Evolutionary conservation across 1,139 yeast genomes (phyloP).

Genomic region (Taphrina deformans): DNA sequence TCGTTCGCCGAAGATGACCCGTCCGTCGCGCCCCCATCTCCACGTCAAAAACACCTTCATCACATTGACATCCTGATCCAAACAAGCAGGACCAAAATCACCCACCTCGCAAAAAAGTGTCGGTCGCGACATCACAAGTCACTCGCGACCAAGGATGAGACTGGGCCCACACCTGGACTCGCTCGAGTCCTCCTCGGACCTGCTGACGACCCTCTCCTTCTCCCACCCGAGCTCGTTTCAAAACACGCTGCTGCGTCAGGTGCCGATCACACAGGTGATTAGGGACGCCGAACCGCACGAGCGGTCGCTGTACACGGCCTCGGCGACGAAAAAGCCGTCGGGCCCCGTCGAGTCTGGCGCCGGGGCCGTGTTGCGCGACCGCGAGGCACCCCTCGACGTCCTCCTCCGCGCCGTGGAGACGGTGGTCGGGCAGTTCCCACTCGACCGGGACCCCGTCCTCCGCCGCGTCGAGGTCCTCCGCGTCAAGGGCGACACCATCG

Average conservation of each 20-base stretch:
- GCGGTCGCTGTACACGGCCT: conserved; percentile 9
- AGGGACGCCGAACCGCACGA: conserved; percentile 32
- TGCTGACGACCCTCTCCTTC: conserved; percentile 9
- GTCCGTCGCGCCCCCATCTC: conserved; percentile 3
- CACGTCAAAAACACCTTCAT: not conserved
- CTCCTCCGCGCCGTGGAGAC: conserved; percentile 11
- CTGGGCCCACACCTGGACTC: conserved; percentile 3
- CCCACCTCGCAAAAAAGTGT: not conserved
- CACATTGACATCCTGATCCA: too few species aligned
- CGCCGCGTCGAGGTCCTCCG: conserved; percentile 24
- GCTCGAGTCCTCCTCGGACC: not conserved
- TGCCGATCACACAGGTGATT: conserved; percentile 22
- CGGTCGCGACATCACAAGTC: not conserved
- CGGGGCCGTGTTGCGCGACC: not conserved
- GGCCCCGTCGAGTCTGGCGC: not conserved
- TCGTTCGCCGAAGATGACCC: conserved; percentile 14
- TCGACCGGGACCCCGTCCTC: conserved; percentile 1
- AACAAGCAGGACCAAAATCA: too few species aligned
- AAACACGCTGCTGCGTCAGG: conserved; percentile 16
- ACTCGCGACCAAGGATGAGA: not conserved
- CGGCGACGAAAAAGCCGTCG: not conserved
- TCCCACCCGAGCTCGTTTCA: conserved; percentile 18
- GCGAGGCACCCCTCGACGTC: conserved; percentile 9
- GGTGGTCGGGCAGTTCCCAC: conserved; percentile 1
- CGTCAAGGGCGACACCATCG: conserved; percentile 1